Percentiles rank a stretch among this genome's conserved stretches.
Conservation (phyloP, 371 early-diverging fungal species). For the Choanephora cucurbitarum region DNA sequence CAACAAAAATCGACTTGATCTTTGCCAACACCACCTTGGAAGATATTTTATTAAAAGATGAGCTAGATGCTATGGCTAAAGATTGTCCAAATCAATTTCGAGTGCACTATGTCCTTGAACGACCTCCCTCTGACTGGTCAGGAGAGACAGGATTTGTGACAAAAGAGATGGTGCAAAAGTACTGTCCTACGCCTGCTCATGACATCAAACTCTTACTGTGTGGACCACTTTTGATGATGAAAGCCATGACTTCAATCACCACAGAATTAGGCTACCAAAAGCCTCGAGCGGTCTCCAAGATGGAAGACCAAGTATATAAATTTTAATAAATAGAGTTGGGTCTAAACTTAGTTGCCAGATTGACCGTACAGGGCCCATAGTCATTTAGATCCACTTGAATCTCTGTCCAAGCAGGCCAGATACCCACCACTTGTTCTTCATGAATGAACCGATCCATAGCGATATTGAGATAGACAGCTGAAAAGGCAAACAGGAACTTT, state of each 20-base stretch:
- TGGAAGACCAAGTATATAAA: conserved; percentile 89
- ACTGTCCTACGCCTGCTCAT: conserved; percentile 70
- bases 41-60: conserved; percentile 83
- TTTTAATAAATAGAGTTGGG: conserved; percentile 61
- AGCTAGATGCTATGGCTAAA: conserved; percentile 73
- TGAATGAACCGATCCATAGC: conserved; percentile 11
- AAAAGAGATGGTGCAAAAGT: conserved; percentile 69
- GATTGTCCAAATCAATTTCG: conserved; percentile 78
- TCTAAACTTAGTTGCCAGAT: conserved; percentile 21
- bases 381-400: conserved; percentile 2
- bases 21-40: conserved; percentile 88
- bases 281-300: conserved; percentile 80
- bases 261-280: conserved; percentile 73
- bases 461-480: conserved; percentile 12
- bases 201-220: conserved; percentile 89
- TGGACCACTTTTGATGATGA: conserved; percentile 85
- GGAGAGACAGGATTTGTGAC: conserved; percentile 85
- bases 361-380: conserved; percentile 1
- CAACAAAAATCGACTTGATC: conserved; percentile 74
- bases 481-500: conserved; percentile 14
- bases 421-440: conserved; percentile 20
- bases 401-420: conserved; percentile 24
- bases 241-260: conserved; percentile 67
- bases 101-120: conserved; percentile 84
- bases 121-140: conserved; percentile 76